Conservation (phyloP, 257 asterid genomes). For the Dorcoceras hygrometricum region DNA sequence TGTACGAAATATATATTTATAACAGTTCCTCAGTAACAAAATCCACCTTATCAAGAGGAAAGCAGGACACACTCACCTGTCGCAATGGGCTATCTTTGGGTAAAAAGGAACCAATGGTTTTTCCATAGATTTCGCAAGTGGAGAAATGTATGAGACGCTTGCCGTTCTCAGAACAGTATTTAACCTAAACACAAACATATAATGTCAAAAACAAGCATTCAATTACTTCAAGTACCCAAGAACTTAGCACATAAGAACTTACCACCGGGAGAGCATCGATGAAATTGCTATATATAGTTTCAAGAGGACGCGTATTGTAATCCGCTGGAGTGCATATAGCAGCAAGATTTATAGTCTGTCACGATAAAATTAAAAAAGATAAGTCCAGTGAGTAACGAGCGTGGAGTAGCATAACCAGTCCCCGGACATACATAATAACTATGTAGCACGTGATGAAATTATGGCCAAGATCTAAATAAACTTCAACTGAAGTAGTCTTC, state of each 20-base stretch:
- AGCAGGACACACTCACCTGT: constrained; percentile 48
- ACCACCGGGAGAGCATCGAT: constrained; percentile 99
- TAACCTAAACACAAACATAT: constrained; percentile 52
- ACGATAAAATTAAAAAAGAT: too few species aligned
- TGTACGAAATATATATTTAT: constrained; percentile 4
- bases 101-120: constrained; percentile 78
- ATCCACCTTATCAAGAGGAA: constrained; percentile 15
- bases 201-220: constrained; percentile 15
- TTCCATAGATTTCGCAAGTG: too few species aligned
- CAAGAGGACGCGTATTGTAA: too few species aligned
- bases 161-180: constrained; percentile 87
- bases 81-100: constrained; percentile 87
- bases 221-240: not conserved
- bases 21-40: not conserved
- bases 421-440: too few species aligned
- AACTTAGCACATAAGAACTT: constrained; percentile 22
- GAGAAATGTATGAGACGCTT: constrained; percentile 96
- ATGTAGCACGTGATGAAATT: too few species aligned
- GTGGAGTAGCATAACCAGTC: not conserved
- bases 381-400: constrained; percentile 5
- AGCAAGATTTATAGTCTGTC: constrained; percentile 85
- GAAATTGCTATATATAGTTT: too few species aligned
- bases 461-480: constrained; percentile 24
- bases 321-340: too few species aligned
- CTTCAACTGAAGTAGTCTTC: constrained; percentile 17